A percentile compares a stretch with the other conserved stretches of the same genome.
Conservation (phyloP, 441 rosid genomes). For the Adansonia grandidieri region DNA sequence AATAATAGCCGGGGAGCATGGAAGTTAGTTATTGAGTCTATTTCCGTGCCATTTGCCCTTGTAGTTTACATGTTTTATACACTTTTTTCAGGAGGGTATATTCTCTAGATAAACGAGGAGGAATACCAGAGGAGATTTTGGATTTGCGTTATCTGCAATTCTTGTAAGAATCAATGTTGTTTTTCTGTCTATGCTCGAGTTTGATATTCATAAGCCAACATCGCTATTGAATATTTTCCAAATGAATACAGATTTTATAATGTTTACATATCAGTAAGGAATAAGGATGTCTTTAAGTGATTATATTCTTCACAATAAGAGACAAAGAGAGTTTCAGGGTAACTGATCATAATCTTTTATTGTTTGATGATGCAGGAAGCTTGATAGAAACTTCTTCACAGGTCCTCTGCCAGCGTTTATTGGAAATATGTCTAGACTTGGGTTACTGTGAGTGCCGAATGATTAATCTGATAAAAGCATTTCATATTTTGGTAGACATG, state of each 20-base stretch:
- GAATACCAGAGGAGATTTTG: conserved; percentile 54
- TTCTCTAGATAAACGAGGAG: conserved; percentile 38
- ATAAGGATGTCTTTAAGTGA: neutral
- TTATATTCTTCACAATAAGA: too few species aligned
- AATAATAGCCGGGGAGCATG: neutral
- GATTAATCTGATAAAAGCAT: neutral
- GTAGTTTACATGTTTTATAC: neutral
- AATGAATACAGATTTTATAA: neutral
- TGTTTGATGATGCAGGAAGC: conserved; percentile 21
- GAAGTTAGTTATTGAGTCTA: too few species aligned
- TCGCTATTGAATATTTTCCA: neutral
- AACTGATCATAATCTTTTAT: neutral
- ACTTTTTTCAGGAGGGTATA: conserved; percentile 48
- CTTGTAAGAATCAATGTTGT: conserved; percentile 38
- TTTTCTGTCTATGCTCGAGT: neutral
- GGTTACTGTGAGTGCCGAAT: conserved; percentile 12
- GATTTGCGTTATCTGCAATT: conserved; percentile 43
- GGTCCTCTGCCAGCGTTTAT: conserved; percentile 26
- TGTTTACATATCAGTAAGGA: neutral
- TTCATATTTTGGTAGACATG: neutral
- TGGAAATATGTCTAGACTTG: conserved; percentile 19
- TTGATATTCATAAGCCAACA: neutral
- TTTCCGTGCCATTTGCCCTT: neutral
- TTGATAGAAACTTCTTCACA: conserved; percentile 21
- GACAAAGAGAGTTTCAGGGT: neutral